A percentile compares a stretch with the other conserved stretches of the same genome.
Evolutionary conservation across 306 rosid genomes (phyloP).

Genomic region (Trichosanthes truncata): DNA sequence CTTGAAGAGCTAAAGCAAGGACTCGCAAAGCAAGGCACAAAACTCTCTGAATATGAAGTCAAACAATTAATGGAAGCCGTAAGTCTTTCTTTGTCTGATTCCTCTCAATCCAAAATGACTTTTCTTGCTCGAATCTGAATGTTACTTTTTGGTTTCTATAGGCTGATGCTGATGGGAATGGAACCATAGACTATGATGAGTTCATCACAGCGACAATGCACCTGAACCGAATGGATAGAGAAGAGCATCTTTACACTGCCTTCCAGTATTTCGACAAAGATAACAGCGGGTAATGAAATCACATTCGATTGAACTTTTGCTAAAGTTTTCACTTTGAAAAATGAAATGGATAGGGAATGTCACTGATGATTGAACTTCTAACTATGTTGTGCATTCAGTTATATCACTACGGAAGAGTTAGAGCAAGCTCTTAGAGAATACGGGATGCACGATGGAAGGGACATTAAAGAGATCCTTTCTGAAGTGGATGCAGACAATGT

Average conservation of each 20-base stretch:
- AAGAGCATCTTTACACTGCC: constrained; percentile 94
- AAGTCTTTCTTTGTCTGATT: constrained; percentile 12
- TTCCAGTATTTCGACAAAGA: constrained; percentile 94
- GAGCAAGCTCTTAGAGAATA: constrained; percentile 84
- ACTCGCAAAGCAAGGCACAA: constrained; percentile 92
- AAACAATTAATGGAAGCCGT: constrained; percentile 94
- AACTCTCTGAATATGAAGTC: constrained; percentile 68
- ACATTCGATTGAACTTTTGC: not conserved
- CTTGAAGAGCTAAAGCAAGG: constrained; percentile 97
- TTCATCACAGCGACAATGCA: constrained; percentile 98
- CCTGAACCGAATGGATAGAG: constrained; percentile 86
- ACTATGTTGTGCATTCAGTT: constrained; percentile 27
- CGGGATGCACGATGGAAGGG: constrained; percentile 86
- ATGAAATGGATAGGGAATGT: not conserved
- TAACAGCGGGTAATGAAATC: constrained; percentile 68
- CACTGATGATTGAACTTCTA: not conserved
- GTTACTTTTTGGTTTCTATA: constrained; percentile 12
- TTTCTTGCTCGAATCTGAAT: not conserved
- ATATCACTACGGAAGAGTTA: constrained; percentile 74
- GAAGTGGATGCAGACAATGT: constrained; percentile 88
- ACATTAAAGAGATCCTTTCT: constrained; percentile 64
- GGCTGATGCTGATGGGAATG: constrained; percentile 99
- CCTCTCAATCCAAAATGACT: not conserved
- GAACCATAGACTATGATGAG: constrained; percentile 87
- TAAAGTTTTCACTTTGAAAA: not conserved